Base-by-base conservation (phyloP, 768 basidiomycete genomes). In the Kwoniella sp. region DNA sequence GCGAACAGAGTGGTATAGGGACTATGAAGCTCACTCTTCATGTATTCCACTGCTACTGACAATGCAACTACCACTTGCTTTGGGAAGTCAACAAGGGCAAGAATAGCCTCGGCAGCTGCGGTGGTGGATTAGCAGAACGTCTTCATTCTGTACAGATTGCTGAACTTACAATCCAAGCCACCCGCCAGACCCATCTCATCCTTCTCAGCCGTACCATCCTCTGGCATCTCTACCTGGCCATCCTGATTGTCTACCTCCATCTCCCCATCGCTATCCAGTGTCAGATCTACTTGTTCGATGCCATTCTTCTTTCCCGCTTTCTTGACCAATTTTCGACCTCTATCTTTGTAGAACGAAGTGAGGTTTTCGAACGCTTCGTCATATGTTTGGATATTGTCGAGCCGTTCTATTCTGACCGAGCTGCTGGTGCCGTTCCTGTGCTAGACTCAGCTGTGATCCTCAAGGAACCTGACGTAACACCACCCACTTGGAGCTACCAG, bases 311-410 rank as follows among this genome's bases (percentile, higher is more conserved):
- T 37, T 19, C 30, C 15, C 12, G 25, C 50, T 27, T 40, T 65
- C 21, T 54, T 63, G 19, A 26, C 52, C 5, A 62, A 6, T 29
- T 47, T 57, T n/a, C 10, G 24, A 17, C 51, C 52, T 26, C 55
- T 29, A 37, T 57, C 40, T 36, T 59, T 53, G 58, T 74, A 74
- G 58, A 72, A 76, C 5, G 60, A 30, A 1, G 67, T 66, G 2
- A 78, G 55, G 33, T 67, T 65, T 4, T 85, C 83, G 71, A 92
- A 91, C 2, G 92, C 90, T 1, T 86, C 85, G 0, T 85, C 84
- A 68, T 88, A 90, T 12, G 84, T 72, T 83, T 89, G 84, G 4
- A 71, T 66, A 19, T 83, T 80, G 12, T 83, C 75, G 68, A 88
- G 86, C 37, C 85, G 79, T 73, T 95, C 93, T 1, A 84, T 83